Base-by-base conservation (phyloP, 129 eudicot species). In the Kitagawia praeruptora region DNA sequence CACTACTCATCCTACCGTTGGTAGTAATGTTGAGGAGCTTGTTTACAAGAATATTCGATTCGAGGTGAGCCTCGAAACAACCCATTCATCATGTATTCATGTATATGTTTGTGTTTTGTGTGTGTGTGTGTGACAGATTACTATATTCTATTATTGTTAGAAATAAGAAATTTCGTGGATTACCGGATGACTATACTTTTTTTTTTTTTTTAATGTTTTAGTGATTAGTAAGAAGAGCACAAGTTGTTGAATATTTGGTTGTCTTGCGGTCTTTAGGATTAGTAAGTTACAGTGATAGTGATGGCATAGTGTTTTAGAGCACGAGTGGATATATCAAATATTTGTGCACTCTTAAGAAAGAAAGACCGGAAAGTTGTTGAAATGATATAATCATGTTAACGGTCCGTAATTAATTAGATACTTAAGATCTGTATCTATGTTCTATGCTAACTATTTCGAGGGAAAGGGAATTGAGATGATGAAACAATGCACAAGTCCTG, bases 1-100 rank as follows among this genome's bases (percentile, higher is more conserved):
- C 2, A 95, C 99, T 40, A 95, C 98, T 73, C 93, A 92, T 78
- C 99, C 99, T 10, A 95, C 99, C 14, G 97, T 95, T 75, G 99
- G 97, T 13, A 95, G 99, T 82, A 95, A 95, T 66, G 97, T 95
- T 25, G 99, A 95, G 85, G 99, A 95, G 90, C 92, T 95, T 39
- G 97, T 95, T 70, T 95, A 95, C 75, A 95, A 95, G 82, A 95
- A 95, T 70, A 95, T 95, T 21, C 92, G 99, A 31, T 95, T 95
- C 45, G 96, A 95, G 96, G 99, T 95, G 69, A 48, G 74, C 25
- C 21, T 42, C 7, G 49, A 53, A 58, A 39, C 34, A 40, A 23
- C 1, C 27, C 42, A 40, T 40, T 2, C 31, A 6, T 79, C 28
- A 23, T 7, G 8, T 56, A 6, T 23, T 79, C 28, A 23, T 7